phyloP scores from a whole-genome alignment of 352 stramenopile genomes.

The Phytophthora quininea region DNA sequence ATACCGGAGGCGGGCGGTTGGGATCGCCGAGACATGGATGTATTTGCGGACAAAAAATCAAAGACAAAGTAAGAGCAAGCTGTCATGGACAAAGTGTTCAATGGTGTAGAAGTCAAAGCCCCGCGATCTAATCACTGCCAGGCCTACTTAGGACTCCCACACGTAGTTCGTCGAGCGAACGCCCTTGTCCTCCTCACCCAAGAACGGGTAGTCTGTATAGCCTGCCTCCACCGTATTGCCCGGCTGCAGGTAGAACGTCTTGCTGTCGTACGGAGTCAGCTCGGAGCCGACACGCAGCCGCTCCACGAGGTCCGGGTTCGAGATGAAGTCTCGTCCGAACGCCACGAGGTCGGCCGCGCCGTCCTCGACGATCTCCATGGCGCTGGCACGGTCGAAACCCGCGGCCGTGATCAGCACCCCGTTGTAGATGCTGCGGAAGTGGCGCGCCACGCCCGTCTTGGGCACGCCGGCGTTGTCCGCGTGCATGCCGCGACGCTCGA shows the following conservation, averaged over 20 bases:
- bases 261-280: constrained; percentile 27
- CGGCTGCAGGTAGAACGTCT: constrained; percentile 28
- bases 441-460: neutral
- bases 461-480: neutral
- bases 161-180: too few relatives aligned
- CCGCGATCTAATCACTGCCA: too few relatives aligned
- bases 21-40: too few relatives aligned
- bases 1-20: too few relatives aligned
- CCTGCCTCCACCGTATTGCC: constrained; percentile 29
- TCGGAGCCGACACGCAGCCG: constrained; percentile 32
- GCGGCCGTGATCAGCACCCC: neutral
- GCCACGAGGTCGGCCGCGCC: constrained; percentile 57
- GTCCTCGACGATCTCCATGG: constrained; percentile 46
- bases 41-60: too few relatives aligned
- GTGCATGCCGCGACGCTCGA: neutral
- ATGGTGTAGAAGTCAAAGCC: too few relatives aligned
- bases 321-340: constrained; percentile 48
- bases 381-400: neutral
- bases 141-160: too few relatives aligned
- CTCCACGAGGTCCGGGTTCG: constrained; percentile 59
- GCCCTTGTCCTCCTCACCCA: constrained; percentile 8
- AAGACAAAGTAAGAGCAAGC: too few relatives aligned
- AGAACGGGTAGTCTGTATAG: constrained; percentile 55
- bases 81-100: too few relatives aligned
- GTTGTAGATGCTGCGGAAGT: neutral